Evolutionary conservation across 257 asterid species (phyloP), one percentile per base, ranked within the genome.

Genomic region (Datura wrightii): DNA sequence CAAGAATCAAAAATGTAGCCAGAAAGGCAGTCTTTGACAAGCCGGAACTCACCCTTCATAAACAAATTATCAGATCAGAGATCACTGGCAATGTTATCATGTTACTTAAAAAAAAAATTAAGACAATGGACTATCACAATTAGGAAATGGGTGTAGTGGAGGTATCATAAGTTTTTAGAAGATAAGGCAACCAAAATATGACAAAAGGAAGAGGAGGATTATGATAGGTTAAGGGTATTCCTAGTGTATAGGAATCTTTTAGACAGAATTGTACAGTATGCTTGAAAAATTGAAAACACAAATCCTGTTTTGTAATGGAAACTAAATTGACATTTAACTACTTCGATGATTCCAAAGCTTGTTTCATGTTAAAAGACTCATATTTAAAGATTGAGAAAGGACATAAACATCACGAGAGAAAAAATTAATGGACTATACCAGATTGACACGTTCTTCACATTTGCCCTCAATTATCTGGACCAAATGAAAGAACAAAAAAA

Each of bases 1-100:
- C 92, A 48, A 42, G 99, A 97, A 89, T 97, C 99, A 41, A 94
- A 95, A 69, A 94, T 93, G 89, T 91, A 90, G 39, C 99, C 99
- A 54, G 97, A 87, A 83, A 95, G 87, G 79, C 97, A 97, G 89
- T 95, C 98, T 87, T 93, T 91, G 42, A 95, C 92, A 15, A 97
- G 94, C 82, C 83, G 93, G 83, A 88, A 88, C 71, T 93, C 95
- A 85, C 91, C 97, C 98, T 96, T 82, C 88, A 90, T 6, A 84
- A 83, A 53, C 14, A 70, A 53, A 65, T 42, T 36, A 72, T 16
- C 54, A 62, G 79, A 88, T 79, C 41, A 52, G 50, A 66, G 16
- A 62, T 42, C 80, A 52, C 55, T 10, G 48, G 44, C 37, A 65
- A 0, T 50, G 41, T 44, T 6, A 14, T 82, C 78, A 18, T 9